phyloP scores from a whole-genome alignment of 2,329 filamentous ascomycete species.

The Aspergillus glaucus region DNA sequence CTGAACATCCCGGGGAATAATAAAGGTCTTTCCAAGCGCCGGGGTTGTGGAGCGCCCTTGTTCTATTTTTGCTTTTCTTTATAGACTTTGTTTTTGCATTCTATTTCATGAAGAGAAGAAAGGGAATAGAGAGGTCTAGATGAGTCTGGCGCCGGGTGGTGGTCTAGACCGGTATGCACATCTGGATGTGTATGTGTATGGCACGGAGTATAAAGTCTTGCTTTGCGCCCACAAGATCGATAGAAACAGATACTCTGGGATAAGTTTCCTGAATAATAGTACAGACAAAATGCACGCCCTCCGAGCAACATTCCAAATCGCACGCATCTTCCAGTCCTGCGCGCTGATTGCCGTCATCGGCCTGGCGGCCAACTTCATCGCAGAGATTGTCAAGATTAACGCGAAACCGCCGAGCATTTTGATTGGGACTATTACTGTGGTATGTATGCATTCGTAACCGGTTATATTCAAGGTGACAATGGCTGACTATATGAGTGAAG shows the following conservation, averaged over 20 bases:
- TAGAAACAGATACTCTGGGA: neutral
- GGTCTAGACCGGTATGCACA: neutral
- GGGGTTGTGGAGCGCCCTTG: no score
- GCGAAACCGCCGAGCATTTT: conserved; percentile 65
- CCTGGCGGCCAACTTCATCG: conserved; percentile 74
- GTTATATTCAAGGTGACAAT: neutral
- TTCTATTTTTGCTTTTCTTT: no score
- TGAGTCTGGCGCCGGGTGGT: neutral
- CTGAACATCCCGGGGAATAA: no score
- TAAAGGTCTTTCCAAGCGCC: no score
- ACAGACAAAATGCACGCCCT: conserved; percentile 47
- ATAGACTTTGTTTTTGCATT: no score
- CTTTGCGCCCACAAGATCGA: neutral
- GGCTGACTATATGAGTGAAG: conserved; percentile 38
- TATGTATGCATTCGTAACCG: conserved; percentile 45
- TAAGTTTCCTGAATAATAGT: neutral
- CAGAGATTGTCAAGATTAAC: conserved; percentile 62
- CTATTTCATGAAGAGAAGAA: no score
- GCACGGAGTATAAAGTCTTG: no score
- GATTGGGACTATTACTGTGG: conserved; percentile 71
- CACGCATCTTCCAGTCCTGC: conserved; percentile 64
- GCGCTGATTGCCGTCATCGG: conserved; percentile 72
- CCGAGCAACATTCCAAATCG: conserved; percentile 69
- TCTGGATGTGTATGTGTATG: neutral
- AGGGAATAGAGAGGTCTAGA: no score